These are phyloP conservation scores for Carex sylvatica DNA, from an alignment of 202 grass and related monocot genomes.

Conservation along the genomic window DNA sequence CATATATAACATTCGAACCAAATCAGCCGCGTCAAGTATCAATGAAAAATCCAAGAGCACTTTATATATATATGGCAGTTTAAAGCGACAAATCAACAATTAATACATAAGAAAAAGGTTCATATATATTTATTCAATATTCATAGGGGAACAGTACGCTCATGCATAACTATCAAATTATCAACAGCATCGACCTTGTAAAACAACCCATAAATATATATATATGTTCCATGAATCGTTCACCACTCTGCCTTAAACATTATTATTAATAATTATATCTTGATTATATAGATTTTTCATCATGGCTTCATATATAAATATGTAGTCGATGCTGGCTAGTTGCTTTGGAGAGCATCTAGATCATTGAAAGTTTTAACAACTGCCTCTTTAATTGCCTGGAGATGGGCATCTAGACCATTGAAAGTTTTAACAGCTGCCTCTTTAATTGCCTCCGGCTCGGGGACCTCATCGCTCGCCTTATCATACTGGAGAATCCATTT, in stretches of 20 bases:
- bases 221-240: too few species aligned
- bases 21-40: too few species aligned
- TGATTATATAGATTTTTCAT: too few species aligned
- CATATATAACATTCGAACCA: too few species aligned
- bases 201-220: too few species aligned
- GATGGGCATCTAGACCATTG: conserved; percentile 75
- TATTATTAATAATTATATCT: not conserved
- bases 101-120: too few species aligned
- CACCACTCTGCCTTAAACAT: too few species aligned
- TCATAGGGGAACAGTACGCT: not conserved
- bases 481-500: conserved; percentile 60
- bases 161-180: not conserved
- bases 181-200: too few species aligned
- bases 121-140: conserved; percentile 1
- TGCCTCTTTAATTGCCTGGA: conserved; percentile 68
- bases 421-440: conserved; percentile 66
- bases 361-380: conserved; percentile 62
- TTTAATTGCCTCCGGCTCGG: conserved; percentile 65
- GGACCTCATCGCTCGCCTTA: conserved; percentile 60
- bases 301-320: not conserved
- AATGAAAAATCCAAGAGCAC: too few species aligned
- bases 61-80: too few species aligned
- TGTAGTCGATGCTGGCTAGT: conserved; percentile 28
- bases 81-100: too few species aligned
- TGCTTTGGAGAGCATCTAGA: conserved; percentile 73